Conservation (phyloP, 805 yeast genomes). For the Pichia cephalocereana region DNA sequence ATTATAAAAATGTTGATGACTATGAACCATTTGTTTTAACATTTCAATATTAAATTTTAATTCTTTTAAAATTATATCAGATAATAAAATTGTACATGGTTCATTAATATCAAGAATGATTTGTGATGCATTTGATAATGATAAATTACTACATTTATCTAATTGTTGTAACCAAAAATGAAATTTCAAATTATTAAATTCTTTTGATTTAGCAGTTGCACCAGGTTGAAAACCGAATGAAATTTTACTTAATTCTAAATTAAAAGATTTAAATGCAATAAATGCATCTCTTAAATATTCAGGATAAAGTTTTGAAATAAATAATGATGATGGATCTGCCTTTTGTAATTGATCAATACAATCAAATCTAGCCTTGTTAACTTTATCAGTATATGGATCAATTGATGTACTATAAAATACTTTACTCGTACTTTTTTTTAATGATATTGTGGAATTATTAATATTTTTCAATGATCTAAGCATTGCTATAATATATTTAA, state of each 20-base stretch:
- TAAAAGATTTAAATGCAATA: constrained; percentile 57
- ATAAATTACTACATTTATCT: constrained; percentile 32
- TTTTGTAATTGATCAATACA: constrained; percentile 36
- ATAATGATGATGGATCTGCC: constrained; percentile 53
- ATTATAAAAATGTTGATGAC: constrained; percentile 45
- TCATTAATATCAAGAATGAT: constrained; percentile 32
- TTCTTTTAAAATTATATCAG: constrained; percentile 41
- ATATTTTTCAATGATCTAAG: too few species aligned
- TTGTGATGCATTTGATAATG: constrained; percentile 18
- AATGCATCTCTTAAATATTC: constrained; percentile 51
- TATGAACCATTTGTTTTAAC: constrained; percentile 51
- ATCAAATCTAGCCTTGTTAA: constrained; percentile 32
- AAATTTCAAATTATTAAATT: constrained; percentile 45
- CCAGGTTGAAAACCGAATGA: constrained; percentile 26
- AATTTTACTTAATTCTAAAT: constrained; percentile 41
- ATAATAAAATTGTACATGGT: constrained; percentile 54
- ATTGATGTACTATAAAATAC: neutral
- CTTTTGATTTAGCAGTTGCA: constrained; percentile 22
- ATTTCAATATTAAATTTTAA: constrained; percentile 42
- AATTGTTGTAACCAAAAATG: constrained; percentile 68
- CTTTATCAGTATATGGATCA: constrained; percentile 8
- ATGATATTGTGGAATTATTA: too few species aligned
- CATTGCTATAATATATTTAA: too few species aligned
- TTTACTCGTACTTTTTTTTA: too few species aligned
- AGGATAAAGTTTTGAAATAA: constrained; percentile 65